These are phyloP conservation scores for Pythium oligandrum DNA, from an alignment of 352 stramenopile species.

Conservation along the genomic window DNA sequence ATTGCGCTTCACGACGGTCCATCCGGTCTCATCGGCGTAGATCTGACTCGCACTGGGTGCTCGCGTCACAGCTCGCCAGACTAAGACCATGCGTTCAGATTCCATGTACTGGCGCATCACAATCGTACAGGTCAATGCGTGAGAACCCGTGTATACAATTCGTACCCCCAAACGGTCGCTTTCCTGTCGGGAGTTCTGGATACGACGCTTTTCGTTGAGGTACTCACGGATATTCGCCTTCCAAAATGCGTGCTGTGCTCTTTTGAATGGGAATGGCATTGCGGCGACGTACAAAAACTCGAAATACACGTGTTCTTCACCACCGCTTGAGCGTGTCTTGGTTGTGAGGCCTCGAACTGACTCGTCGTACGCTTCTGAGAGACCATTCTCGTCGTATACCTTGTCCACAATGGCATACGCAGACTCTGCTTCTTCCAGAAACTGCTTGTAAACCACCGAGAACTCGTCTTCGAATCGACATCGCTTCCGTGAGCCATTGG, in stretches of 20 bases:
- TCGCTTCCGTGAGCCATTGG: slow-evolving; percentile 2
- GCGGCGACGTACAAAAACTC: slow-evolving; percentile 17
- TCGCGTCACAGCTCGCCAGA: slow-evolving; percentile 33
- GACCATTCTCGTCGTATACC: slow-evolving; percentile 40
- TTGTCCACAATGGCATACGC: slow-evolving; percentile 31
- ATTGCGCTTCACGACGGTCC: slow-evolving; percentile 44
- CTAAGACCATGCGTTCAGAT: slow-evolving; percentile 37
- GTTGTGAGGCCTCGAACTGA: slow-evolving; percentile 12
- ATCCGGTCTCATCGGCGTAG: slow-evolving; percentile 63
- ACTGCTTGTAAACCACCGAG: slow-evolving; percentile 11
- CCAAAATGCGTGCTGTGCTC: slow-evolving; percentile 8
- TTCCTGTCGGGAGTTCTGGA: slow-evolving; percentile 7
- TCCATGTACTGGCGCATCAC: slow-evolving; percentile 48
- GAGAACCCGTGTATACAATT: too few species aligned
- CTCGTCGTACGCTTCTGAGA: slow-evolving; percentile 19
- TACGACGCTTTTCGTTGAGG: slow-evolving; percentile 1
- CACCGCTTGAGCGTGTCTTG: slow-evolving; percentile 8
- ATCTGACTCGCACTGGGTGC: slow-evolving; percentile 27
- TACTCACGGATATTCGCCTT: slow-evolving; percentile 5
- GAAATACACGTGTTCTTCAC: slow-evolving; percentile 14
- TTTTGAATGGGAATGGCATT: slow-evolving; percentile 14
- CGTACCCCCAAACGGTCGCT: slow-evolving; percentile 9
- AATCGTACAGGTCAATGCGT: slow-evolving; percentile 11
- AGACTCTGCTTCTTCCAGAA: slow-evolving; percentile 20
- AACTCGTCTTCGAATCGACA: slow-evolving; percentile 20